Evolutionary conservation across 192 early-diverging fungal genomes (phyloP).

Genomic region (Podochytrium sp.): DNA sequence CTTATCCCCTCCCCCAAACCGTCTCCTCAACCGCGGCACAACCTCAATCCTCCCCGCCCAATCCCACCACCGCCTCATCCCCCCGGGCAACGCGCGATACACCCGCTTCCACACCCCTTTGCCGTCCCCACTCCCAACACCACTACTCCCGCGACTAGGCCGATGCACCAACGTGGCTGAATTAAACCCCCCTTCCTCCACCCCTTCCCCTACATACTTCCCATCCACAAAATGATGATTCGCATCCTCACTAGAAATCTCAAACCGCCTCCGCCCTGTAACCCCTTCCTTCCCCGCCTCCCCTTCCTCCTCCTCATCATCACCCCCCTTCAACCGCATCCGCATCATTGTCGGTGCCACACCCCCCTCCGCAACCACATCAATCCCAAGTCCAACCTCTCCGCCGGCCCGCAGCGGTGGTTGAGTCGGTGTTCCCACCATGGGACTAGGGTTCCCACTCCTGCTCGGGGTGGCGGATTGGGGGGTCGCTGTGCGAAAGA

Average conservation of each 20-base stretch:
- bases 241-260: too few relatives aligned
- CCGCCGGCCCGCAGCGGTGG: too few relatives aligned
- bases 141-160: too few relatives aligned
- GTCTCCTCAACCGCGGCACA: slow-evolving; percentile 48
- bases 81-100: slow-evolving; percentile 10
- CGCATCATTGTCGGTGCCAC: background rate
- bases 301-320: background rate
- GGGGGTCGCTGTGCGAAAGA: background rate
- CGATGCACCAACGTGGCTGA: too few relatives aligned
- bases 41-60: slow-evolving; percentile 16
- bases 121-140: background rate
- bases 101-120: background rate
- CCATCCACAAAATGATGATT: too few relatives aligned
- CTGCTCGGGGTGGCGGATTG: background rate
- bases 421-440: too few relatives aligned
- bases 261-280: too few relatives aligned
- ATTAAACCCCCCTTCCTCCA: too few relatives aligned
- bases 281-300: background rate
- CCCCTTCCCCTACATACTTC: too few relatives aligned
- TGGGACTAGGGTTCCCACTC: too few relatives aligned
- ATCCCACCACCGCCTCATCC: background rate
- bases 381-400: background rate
- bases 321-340: background rate
- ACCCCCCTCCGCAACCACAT: background rate
- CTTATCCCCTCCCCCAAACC: slow-evolving; percentile 46